phyloP scores from a whole-genome alignment of 257 asterid species.

The Anisodus tanguticus region DNA sequence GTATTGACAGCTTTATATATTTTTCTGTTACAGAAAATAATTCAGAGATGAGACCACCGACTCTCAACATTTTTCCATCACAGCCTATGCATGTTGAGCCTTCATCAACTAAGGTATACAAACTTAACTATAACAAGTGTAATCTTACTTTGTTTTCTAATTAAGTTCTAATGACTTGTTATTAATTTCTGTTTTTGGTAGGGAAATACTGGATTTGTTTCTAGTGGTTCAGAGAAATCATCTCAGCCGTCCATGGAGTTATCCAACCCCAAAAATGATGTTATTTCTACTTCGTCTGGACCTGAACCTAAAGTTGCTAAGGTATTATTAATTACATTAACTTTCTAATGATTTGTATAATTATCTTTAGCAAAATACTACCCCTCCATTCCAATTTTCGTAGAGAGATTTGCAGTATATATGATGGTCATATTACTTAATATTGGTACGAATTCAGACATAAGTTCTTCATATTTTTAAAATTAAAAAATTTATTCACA shows the following conservation, averaged over 20 bases:
- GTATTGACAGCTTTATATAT: not conserved
- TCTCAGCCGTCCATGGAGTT: slow-evolving; percentile 81
- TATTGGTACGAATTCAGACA: not conserved
- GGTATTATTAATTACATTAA: slow-evolving; percentile 42
- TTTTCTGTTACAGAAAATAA: slow-evolving; percentile 49
- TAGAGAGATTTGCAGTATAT: not conserved
- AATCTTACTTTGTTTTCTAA: not conserved
- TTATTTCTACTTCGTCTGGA: slow-evolving; percentile 43
- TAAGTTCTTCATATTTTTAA: too few relatives aligned
- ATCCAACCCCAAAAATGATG: slow-evolving; percentile 60
- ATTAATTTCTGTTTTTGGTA: slow-evolving; percentile 49
- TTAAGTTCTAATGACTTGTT: slow-evolving; percentile 31
- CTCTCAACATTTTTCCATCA: slow-evolving; percentile 92
- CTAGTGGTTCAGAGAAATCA: slow-evolving; percentile 70
- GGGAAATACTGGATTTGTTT: slow-evolving; percentile 58
- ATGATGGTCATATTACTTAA: not conserved
- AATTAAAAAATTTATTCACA: too few relatives aligned
- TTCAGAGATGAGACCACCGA: slow-evolving; percentile 72
- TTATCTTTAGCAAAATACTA: not conserved
- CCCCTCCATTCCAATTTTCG: not conserved
- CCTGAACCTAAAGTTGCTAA: slow-evolving; percentile 72
- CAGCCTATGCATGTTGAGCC: slow-evolving; percentile 95
- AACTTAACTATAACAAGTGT: not conserved
- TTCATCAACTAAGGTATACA: slow-evolving; percentile 57
- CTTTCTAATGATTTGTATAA: not conserved